These are phyloP conservation scores for Pisolithus microcarpus DNA, from an alignment of 768 basidiomycete genomes.

Conservation along the genomic window DNA sequence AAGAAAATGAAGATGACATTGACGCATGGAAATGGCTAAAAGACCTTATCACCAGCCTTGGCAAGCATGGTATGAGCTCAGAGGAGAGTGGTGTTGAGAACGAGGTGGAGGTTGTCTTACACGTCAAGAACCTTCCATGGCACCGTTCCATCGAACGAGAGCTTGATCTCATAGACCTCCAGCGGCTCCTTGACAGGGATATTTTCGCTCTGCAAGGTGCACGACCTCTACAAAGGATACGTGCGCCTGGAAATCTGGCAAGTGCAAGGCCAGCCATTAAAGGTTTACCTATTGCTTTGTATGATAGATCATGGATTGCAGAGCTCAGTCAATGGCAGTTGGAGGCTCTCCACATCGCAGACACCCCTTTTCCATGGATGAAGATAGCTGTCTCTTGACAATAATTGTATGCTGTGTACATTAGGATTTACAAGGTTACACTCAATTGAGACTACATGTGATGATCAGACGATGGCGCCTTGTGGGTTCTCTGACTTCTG, in stretches of 20 bases:
- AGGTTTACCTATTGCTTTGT: slow-evolving; percentile 1
- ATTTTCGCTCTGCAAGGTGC: slow-evolving; percentile 1
- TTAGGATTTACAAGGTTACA: no score
- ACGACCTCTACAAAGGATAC: not conserved
- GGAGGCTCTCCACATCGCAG: no score
- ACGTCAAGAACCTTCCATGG: slow-evolving; percentile 8
- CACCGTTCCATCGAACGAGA: not conserved
- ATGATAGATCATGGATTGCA: slow-evolving; percentile 1
- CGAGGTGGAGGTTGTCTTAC: no score
- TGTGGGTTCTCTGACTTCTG: no score
- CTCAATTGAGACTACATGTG: no score
- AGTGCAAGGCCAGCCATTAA: not conserved
- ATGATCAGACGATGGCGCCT: no score
- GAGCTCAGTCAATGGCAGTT: slow-evolving; percentile 1
- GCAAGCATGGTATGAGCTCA: no score
- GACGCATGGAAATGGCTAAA: slow-evolving; percentile 6
- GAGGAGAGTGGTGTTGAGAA: no score
- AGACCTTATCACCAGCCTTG: not conserved
- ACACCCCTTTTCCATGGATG: no score
- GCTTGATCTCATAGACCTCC: not conserved
- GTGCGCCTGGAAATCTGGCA: not conserved
- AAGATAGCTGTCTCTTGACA: not conserved
- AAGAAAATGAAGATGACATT: not conserved
- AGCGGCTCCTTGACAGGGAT: not conserved
- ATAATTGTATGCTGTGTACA: no score